Evolutionary conservation across 2,329 filamentous ascomycete genomes (phyloP).

Genomic region (Penicillium sp.): DNA sequence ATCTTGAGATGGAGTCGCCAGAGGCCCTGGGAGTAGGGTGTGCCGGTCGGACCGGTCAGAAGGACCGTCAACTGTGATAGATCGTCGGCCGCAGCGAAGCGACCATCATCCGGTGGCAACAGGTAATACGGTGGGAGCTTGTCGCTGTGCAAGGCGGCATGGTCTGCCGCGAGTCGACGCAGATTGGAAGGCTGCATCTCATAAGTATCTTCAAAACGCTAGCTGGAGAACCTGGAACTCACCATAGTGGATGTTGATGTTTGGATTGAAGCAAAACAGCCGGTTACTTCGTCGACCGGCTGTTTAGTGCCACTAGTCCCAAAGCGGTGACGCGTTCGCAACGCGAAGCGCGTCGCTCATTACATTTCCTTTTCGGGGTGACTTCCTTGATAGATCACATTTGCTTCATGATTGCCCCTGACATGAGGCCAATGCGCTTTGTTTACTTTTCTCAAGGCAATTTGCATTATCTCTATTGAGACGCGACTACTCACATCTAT

Average conservation of each 20-base stretch:
- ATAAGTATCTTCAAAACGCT: constrained; percentile 2
- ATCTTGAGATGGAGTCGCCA: constrained; percentile 61
- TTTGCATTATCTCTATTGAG: background rate
- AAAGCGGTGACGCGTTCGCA: constrained; percentile 14
- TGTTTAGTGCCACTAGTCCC: constrained; percentile 21
- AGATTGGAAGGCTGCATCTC: constrained; percentile 39
- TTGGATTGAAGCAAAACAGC: constrained; percentile 10
- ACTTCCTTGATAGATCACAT: background rate
- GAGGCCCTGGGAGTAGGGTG: constrained; percentile 58
- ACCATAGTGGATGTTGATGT: constrained; percentile 16
- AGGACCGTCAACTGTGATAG: constrained; percentile 58
- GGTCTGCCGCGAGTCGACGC: constrained; percentile 60
- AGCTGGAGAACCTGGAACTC: constrained; percentile 3
- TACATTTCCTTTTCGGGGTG: constrained; percentile 17
- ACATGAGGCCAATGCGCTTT: too few species aligned
- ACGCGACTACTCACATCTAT: background rate
- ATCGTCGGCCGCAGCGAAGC: constrained; percentile 44
- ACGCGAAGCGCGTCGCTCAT: constrained; percentile 20
- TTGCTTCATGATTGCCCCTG: background rate
- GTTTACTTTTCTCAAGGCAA: background rate
- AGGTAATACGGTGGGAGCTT: constrained; percentile 62
- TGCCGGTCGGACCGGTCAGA: constrained; percentile 59
- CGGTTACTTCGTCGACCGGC: constrained; percentile 24
- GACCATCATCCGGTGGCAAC: constrained; percentile 45
- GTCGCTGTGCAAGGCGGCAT: constrained; percentile 54